Evolutionary conservation across 495 filamentous ascomycete species (phyloP), one percentile per base, ranked within the genome.

Genomic region (Tuber indicum): DNA sequence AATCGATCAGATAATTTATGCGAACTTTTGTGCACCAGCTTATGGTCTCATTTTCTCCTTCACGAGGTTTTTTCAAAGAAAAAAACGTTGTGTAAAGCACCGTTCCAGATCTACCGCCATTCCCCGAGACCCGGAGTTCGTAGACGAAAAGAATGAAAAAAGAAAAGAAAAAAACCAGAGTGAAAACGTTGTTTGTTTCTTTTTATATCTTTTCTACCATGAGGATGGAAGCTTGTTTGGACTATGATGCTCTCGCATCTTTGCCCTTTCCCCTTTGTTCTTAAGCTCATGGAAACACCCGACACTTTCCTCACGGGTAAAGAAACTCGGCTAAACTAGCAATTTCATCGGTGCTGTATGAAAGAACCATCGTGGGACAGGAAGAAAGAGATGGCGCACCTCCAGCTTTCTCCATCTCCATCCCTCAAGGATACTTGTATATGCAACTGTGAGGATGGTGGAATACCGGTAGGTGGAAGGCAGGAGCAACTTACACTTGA

Each of bases 321-420:
- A 66, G 17, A 36, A 7, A 66, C 26, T 66, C 58, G 58, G 58
- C 58, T 66, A 66, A 66, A 66, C 58, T 66, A 66, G 58, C 58
- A 66, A 36, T 66, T 66, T 66, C 14, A 66, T 66, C 26, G 14
- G 58, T 19, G 26, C n/a, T 19, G 3, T 66, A 32, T 26, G 32
- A 7, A 66, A 32, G 32, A 66, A 36, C 58, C 16, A 9, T 7
- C 1, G 58, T 66, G 1, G 14, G 4, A 66, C 58, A 66, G 26
- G 58, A 66, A 36, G 58, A 14, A 17, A 36, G 26, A 17, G 26
- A 66, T 36, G 58, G 4, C 32, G 26, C 26, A 36, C 58, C 58
- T 66, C 58, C 26, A 66, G 58, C 52, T 36, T 36, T 66, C n/a
- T 41, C 39, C 39, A 41, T 66, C 58, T 66, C 58, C 58, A 36